Base-by-base conservation (phyloP, 2,329 filamentous ascomycete species). In the Epichloe elymi region DNA sequence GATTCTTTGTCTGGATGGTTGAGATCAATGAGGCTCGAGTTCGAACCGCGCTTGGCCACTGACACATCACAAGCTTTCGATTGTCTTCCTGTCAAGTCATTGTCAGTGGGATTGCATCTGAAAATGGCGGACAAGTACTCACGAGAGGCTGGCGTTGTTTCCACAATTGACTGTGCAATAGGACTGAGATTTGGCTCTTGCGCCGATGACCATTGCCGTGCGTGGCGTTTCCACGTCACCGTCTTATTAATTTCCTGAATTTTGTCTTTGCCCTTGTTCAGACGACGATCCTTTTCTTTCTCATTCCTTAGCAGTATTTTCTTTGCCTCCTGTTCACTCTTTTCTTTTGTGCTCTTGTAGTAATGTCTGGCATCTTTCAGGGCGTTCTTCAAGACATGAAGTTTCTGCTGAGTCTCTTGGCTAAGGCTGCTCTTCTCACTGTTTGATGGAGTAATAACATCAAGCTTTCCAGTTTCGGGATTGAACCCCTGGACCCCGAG, bases 401-500 rank as follows among this genome's bases (percentile, higher is more conserved):
- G 59, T 36, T 58, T 65, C 41, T 61, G 57, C 36, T 64, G 63
- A 6, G 61, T 62, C 23, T 65, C 61, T 15, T 59, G 45, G 56
- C 64, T 59, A 44, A 59, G 45, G 4, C 61, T 64, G 51, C 68
- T 70, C 30, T 67, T 66, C 1, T 72, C 73, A 53, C 72, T 76
- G 14, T 69, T 67, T 3, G 73, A 73, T 7, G 74, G 72, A 4
- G 74, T 76, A 38, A 78, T 63, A 14, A 74, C 61, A 52, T 79
- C 73, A 46, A 73, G 70, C 54, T 73, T 66, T 5, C 79, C 76
- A 0, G 79, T 80, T 41, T 70, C 64, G 0, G 78, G 78, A 57
- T 82, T 80, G 49, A 76, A 67, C 3, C 78, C 78, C 78, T 79
- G 76, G 1, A 80, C 74, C 2, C 77, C 78, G 0, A 82, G 69